These are phyloP conservation scores for Pestalotiopsis sp. DNA, from an alignment of 2,329 filamentous ascomycete species.

Conservation along the genomic window DNA sequence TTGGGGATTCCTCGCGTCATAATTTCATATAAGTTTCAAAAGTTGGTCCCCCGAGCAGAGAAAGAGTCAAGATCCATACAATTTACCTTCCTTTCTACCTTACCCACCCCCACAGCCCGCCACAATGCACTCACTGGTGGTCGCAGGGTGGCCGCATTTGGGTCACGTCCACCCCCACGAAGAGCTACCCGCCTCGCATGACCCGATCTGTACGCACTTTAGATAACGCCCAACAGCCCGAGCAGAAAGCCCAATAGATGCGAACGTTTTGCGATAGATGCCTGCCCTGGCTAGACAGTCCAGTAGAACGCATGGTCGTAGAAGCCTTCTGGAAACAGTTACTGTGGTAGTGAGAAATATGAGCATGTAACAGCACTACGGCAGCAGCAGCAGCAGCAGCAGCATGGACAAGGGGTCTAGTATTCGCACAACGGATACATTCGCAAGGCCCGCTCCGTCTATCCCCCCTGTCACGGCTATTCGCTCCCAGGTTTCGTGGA, in stretches of 20 bases:
- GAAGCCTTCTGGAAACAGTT: background rate
- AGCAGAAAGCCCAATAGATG: background rate
- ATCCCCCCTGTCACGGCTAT: background rate
- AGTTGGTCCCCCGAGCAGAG: too few species aligned
- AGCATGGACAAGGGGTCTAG: background rate
- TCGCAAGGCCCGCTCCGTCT: background rate
- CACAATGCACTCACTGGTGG: background rate
- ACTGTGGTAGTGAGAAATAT: too few species aligned
- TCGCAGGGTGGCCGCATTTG: constrained; percentile 7
- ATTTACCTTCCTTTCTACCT: too few species aligned
- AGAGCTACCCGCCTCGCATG: background rate
- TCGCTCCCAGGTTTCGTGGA: background rate
- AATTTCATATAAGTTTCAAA: too few species aligned
- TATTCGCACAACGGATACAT: background rate
- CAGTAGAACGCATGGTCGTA: background rate
- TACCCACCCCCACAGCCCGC: background rate
- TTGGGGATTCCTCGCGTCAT: too few species aligned
- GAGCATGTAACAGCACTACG: background rate
- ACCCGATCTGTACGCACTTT: background rate
- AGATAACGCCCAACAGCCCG: background rate
- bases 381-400: background rate
- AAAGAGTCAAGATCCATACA: too few species aligned
- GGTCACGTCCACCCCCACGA: background rate
- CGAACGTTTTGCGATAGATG: background rate
- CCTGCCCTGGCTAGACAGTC: background rate